These are phyloP conservation scores for Phyllosticta ampelicida DNA, from an alignment of 2,329 filamentous ascomycete species.

Conservation along the genomic window DNA sequence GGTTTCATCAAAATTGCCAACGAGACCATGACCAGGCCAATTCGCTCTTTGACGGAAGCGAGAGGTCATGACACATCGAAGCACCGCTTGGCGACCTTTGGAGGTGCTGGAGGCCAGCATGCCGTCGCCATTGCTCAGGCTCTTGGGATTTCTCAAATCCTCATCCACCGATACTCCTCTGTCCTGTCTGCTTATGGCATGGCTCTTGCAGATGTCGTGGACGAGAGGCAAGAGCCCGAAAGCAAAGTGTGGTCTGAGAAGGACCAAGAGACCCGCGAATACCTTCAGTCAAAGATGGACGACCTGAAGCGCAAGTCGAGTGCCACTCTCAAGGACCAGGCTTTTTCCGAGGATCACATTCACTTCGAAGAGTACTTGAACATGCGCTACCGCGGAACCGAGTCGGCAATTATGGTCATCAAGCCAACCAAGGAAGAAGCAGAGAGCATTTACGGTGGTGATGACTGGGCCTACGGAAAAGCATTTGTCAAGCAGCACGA, in stretches of 20 bases:
- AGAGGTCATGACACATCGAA: slow-evolving; percentile 85
- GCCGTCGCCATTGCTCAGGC: slow-evolving; percentile 83
- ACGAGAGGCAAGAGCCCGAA: slow-evolving; percentile 74
- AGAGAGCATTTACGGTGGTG: slow-evolving; percentile 47
- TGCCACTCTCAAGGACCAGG: slow-evolving; percentile 59
- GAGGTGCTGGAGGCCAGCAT: slow-evolving; percentile 83
- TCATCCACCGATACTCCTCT: slow-evolving; percentile 79
- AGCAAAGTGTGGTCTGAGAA: slow-evolving; percentile 48
- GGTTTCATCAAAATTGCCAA: slow-evolving; percentile 87
- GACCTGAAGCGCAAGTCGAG: slow-evolving; percentile 68
- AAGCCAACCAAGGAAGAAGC: slow-evolving; percentile 57
- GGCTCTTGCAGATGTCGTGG: slow-evolving; percentile 85
- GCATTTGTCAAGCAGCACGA: slow-evolving; percentile 82
- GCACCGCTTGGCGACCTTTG: slow-evolving; percentile 85
- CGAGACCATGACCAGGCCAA: slow-evolving; percentile 83
- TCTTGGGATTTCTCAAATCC: slow-evolving; percentile 72
- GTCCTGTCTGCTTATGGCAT: slow-evolving; percentile 87
- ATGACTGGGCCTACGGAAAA: slow-evolving; percentile 71
- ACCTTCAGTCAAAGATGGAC: slow-evolving; percentile 62
- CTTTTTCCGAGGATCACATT: slow-evolving; percentile 64
- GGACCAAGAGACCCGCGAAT: slow-evolving; percentile 45
- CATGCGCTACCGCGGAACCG: slow-evolving; percentile 83
- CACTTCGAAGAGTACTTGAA: slow-evolving; percentile 88
- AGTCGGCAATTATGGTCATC: slow-evolving; percentile 82
- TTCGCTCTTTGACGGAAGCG: slow-evolving; percentile 81